Evolutionary conservation across 805 yeast species (phyloP), one percentile per base, ranked within the genome.

Genomic region (Starmerella stellata): DNA sequence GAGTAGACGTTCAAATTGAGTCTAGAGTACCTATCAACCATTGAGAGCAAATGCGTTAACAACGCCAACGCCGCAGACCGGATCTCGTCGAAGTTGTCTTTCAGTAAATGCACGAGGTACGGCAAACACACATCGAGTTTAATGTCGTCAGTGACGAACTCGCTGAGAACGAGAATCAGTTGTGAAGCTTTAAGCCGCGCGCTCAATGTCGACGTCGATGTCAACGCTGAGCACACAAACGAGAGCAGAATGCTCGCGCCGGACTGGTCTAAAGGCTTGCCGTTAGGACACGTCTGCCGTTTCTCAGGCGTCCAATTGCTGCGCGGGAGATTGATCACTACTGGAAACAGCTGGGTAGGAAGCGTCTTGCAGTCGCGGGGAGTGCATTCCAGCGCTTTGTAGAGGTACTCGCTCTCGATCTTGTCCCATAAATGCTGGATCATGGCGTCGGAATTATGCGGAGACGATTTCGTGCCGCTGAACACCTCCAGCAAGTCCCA

Each of bases 71-170:
- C 79, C 2, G 72, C 61, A 1, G 74, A 67, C 38, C 76, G 78
- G 3, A 82, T 90, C 34, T 65, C 69, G 1, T 72, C 65, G 16
- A 75, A 66, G 1, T 66, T 59, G 43, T 81, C 93, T 37, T 78
- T 82, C 13, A 85, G 55, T 38, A 82, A 62, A n/a, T 72, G 60
- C 18, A 80, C 68, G 19, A 90, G 55, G 52, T 77, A 81, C 0
- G 98, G 96, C 19, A 90, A 56, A 24, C 82, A 72, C 34, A 95
- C 59, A 54, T 90, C 95, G 30, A 90, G 61, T 53, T 83, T 87
- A 14, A 74, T 75, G 40, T 79, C 93, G 53, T 90, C 96, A 19
- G 71, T 69, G 2, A 82, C 62, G 41, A 72, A 69, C 50, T 80
- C 93, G 2, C 87, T 71, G 16, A 87, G 63, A 0, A 81, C 78